Evolutionary conservation across 225 moss, liverwort and hornwort species (phyloP).

Genomic region (Polytrichum formosum): DNA sequence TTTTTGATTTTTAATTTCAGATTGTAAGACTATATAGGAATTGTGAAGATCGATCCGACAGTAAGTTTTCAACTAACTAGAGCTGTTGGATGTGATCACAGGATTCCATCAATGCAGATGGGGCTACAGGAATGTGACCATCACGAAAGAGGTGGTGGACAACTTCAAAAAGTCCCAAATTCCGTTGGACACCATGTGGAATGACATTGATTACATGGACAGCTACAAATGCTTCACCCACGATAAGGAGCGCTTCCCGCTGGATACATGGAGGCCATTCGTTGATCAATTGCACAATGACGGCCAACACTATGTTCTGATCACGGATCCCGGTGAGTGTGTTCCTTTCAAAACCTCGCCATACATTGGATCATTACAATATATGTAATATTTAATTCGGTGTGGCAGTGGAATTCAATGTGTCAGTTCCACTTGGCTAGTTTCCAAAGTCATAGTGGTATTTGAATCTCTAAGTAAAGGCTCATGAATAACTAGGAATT

Average conservation of each 20-base stretch:
- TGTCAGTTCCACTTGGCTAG: too few species aligned
- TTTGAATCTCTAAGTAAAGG: too few species aligned
- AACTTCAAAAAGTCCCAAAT: slow-evolving; percentile 71
- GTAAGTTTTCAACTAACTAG: too few species aligned
- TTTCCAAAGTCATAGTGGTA: too few species aligned
- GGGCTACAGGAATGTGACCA: slow-evolving; percentile 61
- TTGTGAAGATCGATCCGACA: too few species aligned
- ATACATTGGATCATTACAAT: too few species aligned
- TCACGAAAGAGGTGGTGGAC: slow-evolving; percentile 51
- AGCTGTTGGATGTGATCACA: slow-evolving; percentile 5
- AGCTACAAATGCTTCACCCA: slow-evolving; percentile 56
- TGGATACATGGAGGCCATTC: slow-evolving; percentile 38
- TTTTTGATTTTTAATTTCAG: too few species aligned
- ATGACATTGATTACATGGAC: slow-evolving; percentile 88
- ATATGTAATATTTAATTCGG: too few species aligned
- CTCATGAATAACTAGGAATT: too few species aligned
- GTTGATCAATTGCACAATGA: slow-evolving; percentile 63
- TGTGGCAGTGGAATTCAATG: too few species aligned
- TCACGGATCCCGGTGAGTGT: slow-evolving; percentile 69
- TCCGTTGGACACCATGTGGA: slow-evolving; percentile 84
- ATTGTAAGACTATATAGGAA: too few species aligned
- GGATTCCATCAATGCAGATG: slow-evolving; percentile 87
- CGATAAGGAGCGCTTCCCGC: slow-evolving; percentile 49
- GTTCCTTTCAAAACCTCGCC: too few species aligned
- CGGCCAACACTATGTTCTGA: slow-evolving; percentile 67